These are phyloP conservation scores for Alternaria infectoria DNA, from an alignment of 2,329 filamentous ascomycete genomes.

Conservation along the genomic window DNA sequence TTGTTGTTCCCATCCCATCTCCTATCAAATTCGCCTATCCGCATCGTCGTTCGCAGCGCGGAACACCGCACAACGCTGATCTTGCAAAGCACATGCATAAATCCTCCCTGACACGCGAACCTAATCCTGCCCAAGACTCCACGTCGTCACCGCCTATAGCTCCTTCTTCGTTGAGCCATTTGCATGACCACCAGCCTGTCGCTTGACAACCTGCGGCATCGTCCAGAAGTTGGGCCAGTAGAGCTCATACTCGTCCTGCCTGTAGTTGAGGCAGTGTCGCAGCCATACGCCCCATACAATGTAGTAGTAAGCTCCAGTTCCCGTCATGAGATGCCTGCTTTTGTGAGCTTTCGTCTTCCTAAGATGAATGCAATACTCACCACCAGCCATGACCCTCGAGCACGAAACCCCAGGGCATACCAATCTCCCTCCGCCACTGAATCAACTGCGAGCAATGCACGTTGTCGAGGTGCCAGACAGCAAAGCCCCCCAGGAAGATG, in stretches of 20 bases:
- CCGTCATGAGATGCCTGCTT: slow-evolving; percentile 77
- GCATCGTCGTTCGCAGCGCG: background rate
- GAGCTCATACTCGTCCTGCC: slow-evolving; percentile 73
- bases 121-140: background rate
- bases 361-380: slow-evolving; percentile 51
- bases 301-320: slow-evolving; percentile 81
- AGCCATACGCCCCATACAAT: slow-evolving; percentile 86
- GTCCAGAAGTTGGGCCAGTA: slow-evolving; percentile 69
- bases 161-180: slow-evolving; percentile 44
- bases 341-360: slow-evolving; percentile 11
- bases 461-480: slow-evolving; percentile 81
- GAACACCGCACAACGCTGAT: slow-evolving; percentile 1
- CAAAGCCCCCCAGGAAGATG: slow-evolving; percentile 76
- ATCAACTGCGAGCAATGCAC: slow-evolving; percentile 72
- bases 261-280: slow-evolving; percentile 74
- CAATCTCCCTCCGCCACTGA: slow-evolving; percentile 69
- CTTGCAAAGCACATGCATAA: background rate
- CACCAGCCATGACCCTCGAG: slow-evolving; percentile 78
- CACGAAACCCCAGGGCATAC: slow-evolving; percentile 80
- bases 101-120: background rate
- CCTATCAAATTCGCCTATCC: background rate
- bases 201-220: slow-evolving; percentile 59
- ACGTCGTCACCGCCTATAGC: slow-evolving; percentile 11
- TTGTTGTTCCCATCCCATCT: background rate
- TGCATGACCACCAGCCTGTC: slow-evolving; percentile 14